phyloP scores from a whole-genome alignment of 345 rosid species.

The Acer saccharum region DNA sequence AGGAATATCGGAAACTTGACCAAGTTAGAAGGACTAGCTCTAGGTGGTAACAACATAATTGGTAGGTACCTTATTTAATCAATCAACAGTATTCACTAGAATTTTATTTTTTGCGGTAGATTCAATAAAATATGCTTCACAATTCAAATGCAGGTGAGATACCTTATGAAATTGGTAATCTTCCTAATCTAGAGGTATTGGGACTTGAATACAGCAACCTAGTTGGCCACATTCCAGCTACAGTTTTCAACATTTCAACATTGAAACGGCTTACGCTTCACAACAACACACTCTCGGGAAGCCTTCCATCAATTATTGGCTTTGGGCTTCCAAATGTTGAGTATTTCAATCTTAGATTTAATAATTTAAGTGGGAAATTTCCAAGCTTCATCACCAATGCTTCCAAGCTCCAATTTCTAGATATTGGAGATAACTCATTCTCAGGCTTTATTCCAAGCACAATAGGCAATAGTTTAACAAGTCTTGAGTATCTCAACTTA shows the following conservation, averaged over 20 bases:
- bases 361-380: too few relatives aligned
- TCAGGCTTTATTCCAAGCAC: too few relatives aligned
- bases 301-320: background rate
- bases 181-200: background rate
- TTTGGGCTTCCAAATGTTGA: background rate
- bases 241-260: slow-evolving; percentile 15
- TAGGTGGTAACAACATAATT: slow-evolving; percentile 9
- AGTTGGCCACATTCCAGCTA: background rate
- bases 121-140: background rate
- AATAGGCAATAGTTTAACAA: too few relatives aligned
- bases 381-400: too few relatives aligned
- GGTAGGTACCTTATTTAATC: slow-evolving; percentile 2
- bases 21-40: background rate
- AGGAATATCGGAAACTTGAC: too few relatives aligned
- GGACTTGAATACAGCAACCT: background rate
- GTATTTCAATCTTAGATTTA: background rate
- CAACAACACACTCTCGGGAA: background rate
- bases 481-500: background rate
- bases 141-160: background rate
- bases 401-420: too few relatives aligned
- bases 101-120: too few relatives aligned
- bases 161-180: background rate
- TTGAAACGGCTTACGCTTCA: background rate
- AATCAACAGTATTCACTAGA: too few relatives aligned
- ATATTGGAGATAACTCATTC: too few relatives aligned